Conservation (phyloP, 139 green algal species). For the Spirogloea muscicola region DNA sequence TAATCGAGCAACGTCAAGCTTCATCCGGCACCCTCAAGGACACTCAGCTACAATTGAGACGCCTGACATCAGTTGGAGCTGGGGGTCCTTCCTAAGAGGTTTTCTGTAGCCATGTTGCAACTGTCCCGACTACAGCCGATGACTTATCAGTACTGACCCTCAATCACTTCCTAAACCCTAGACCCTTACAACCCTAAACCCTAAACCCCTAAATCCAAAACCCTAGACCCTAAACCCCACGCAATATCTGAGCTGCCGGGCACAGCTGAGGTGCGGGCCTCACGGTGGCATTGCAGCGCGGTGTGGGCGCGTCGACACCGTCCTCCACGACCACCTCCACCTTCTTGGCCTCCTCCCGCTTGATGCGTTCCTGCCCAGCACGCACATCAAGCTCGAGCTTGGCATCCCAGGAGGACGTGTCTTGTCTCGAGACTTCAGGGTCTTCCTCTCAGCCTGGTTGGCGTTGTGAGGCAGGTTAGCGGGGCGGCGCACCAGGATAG, state of each 20-base stretch:
- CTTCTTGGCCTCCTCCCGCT: slow-evolving; percentile 59
- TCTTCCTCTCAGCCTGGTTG: no score
- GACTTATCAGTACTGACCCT: not conserved
- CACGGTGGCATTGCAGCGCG: slow-evolving; percentile 73
- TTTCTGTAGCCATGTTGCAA: no score
- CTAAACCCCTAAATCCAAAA: no score
- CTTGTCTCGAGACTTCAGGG: not conserved
- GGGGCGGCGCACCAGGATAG: slow-evolving; percentile 55
- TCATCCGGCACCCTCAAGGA: no score
- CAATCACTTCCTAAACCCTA: not conserved
- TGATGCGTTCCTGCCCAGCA: slow-evolving; percentile 51
- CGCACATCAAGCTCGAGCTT: not conserved
- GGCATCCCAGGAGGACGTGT: not conserved
- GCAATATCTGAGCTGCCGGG: not conserved
- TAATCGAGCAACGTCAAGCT: no score
- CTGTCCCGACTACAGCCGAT: not conserved
- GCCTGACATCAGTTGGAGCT: no score
- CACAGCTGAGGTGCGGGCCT: slow-evolving; percentile 20
- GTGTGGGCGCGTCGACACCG: slow-evolving; percentile 64
- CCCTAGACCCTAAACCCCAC: not conserved
- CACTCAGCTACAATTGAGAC: no score
- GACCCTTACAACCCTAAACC: not conserved
- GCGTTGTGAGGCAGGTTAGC: not conserved
- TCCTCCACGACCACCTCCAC: slow-evolving; percentile 55
- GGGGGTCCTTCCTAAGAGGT: no score